Evolutionary conservation across 2,329 filamentous ascomycete genomes (phyloP), one percentile per base, ranked within the genome.

Genomic region (Fusarium subglutinans): DNA sequence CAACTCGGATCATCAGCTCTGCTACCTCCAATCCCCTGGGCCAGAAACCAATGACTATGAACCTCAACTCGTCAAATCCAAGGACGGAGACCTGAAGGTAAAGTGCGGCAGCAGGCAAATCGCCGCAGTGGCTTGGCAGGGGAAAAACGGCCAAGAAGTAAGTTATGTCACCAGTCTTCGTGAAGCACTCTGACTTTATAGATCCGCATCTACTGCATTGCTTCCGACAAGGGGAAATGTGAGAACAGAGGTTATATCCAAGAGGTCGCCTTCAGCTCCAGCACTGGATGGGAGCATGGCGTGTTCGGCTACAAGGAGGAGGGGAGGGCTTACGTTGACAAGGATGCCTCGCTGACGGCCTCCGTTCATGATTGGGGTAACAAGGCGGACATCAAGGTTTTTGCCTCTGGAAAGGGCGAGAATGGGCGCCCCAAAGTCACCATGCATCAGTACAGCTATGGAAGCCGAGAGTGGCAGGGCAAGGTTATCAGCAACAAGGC

Each of bases 161-260:
- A 38, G 51, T 8, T 6, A 7, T 6, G 2, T 2, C 24, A 11
- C 18, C 14, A 38, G 20, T 2, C 15, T 3, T 12, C 1, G 3
- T 13, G 20, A 7, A 38, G 7, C 20, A n/a, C 10, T 28, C 51
- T 54, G 35, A 40, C 24, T 5, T 1, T 18, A 8, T 17, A 40
- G 35, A 54, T 54, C 24, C 35, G 51, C 8, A 28, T 54, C 24
- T 54, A 54, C 11, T 22, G 14, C 20, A 40, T 54, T 54, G 35
- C 35, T 18, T 1, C 51, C 6, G 35, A 54, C 4, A 17, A 54
- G 20, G 35, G 33, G 0, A 3, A 54, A 2, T 54, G 51, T 3
- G 35, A 38, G 11, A 40, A 40, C 24, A 54, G 7, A 6, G 51
- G 51, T 0, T 28, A 54, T n/a, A 28, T 54, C 24, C 51, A 40